phyloP scores from a whole-genome alignment of 2,329 filamentous ascomycete species.

The Fusarium sp. region DNA sequence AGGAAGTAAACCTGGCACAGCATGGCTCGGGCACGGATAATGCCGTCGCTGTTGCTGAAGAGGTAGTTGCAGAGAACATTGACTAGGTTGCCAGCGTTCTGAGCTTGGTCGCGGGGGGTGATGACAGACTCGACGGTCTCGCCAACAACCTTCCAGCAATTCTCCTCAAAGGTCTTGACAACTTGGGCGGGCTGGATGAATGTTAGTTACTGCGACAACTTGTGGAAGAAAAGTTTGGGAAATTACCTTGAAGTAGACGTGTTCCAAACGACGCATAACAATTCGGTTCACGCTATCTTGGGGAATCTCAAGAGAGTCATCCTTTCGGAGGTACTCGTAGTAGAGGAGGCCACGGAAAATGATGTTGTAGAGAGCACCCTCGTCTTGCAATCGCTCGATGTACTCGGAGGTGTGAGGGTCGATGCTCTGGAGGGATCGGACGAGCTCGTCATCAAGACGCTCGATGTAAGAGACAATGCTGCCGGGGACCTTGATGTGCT shows the following conservation, averaged over 20 bases:
- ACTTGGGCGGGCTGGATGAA: constrained; percentile 80
- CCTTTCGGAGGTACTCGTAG: constrained; percentile 81
- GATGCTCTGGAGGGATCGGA: constrained; percentile 94
- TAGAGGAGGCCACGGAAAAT: constrained; percentile 91
- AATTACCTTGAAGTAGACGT: constrained; percentile 95
- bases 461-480: constrained; percentile 95
- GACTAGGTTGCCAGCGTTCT: constrained; percentile 79
- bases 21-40: constrained; percentile 96
- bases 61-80: constrained; percentile 93
- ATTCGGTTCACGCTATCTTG: constrained; percentile 93
- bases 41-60: constrained; percentile 93
- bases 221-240: constrained; percentile 77
- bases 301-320: constrained; percentile 73
- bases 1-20: constrained; percentile 99
- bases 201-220: constrained; percentile 9
- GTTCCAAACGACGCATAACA: constrained; percentile 92
- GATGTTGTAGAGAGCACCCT: constrained; percentile 89
- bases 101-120: constrained; percentile 74
- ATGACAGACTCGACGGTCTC: constrained; percentile 77
- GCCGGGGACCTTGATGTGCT: constrained; percentile 89
- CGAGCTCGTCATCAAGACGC: constrained; percentile 95
- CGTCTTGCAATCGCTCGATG: constrained; percentile 92
- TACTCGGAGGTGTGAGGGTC: constrained; percentile 99
- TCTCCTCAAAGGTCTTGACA: constrained; percentile 91
- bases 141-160: constrained; percentile 86